Percentiles rank a stretch among this genome's conserved stretches.
phyloP scores from a whole-genome alignment of 345 rosid genomes.

The Populus alba region DNA sequence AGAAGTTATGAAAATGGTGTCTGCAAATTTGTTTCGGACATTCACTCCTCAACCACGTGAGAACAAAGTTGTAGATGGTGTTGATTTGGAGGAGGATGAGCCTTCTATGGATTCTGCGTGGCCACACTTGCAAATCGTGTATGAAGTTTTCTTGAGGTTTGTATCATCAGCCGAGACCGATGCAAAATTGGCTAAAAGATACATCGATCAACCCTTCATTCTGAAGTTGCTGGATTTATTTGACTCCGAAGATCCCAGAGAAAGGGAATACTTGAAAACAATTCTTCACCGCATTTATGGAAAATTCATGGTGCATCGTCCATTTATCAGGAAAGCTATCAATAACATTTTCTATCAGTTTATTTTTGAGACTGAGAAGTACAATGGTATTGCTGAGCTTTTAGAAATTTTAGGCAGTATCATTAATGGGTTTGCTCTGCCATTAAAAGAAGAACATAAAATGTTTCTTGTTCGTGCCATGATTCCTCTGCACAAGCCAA shows the following conservation, averaged over 20 bases:
- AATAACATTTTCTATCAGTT: conserved; percentile 73
- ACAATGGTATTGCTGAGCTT: conserved; percentile 81
- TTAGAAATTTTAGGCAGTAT: conserved; percentile 88
- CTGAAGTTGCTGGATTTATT: conserved; percentile 67
- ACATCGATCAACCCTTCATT: conserved; percentile 64
- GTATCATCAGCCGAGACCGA: conserved; percentile 77
- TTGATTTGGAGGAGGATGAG: conserved; percentile 85
- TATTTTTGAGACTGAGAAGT: conserved; percentile 78
- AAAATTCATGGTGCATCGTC: conserved; percentile 92
- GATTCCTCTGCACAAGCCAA: conserved; percentile 83
- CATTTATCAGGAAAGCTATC: conserved; percentile 80
- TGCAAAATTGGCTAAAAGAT: conserved; percentile 71
- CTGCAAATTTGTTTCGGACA: conserved; percentile 68
- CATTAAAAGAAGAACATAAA: conserved; percentile 93
- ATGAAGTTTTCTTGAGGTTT: conserved; percentile 72
- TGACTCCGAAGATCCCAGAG: conserved; percentile 91
- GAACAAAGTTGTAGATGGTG: conserved; percentile 53
- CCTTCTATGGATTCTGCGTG: conserved; percentile 80
- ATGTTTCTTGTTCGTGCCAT: conserved; percentile 67
- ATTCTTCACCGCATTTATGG: conserved; percentile 87
- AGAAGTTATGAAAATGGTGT: conserved; percentile 64
- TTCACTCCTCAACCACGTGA: conserved; percentile 57
- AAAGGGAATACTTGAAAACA: conserved; percentile 82
- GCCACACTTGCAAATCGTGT: conserved; percentile 85
- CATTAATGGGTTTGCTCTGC: conserved; percentile 88